Conservation (phyloP, 1,139 yeast species). For the Candida albicans region DNA sequence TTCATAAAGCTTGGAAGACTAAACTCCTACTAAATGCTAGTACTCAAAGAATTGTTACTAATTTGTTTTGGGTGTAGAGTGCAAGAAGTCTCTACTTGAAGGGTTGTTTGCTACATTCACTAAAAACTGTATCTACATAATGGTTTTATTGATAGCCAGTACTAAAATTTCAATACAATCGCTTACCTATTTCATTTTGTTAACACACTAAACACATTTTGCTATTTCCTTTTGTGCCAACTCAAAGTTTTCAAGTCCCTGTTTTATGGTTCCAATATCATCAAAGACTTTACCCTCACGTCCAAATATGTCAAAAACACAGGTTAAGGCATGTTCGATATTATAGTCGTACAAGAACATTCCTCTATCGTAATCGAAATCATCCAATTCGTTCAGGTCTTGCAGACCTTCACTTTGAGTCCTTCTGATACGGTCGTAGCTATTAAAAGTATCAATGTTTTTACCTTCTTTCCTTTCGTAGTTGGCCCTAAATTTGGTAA, state of each 20-base stretch:
- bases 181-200: no score
- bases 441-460: not conserved
- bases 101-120: no score
- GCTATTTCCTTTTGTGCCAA: slow-evolving; percentile 11
- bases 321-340: slow-evolving; percentile 7
- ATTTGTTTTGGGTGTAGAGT: no score
- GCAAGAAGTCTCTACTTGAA: no score
- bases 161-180: no score
- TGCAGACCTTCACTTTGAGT: not conserved
- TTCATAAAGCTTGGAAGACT: no score
- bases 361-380: slow-evolving; percentile 24
- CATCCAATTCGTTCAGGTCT: slow-evolving; percentile 3
- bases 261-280: not conserved
- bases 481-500: slow-evolving; percentile 9
- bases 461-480: not conserved
- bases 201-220: slow-evolving; percentile 5
- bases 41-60: no score
- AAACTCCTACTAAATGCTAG: no score
- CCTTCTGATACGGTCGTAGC: not conserved
- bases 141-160: no score
- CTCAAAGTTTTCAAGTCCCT: slow-evolving; percentile 10
- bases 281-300: slow-evolving; percentile 1
- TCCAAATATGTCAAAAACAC: slow-evolving; percentile 4
- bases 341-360: slow-evolving; percentile 24
- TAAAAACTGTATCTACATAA: no score